Percentiles rank a stretch among this genome's conserved stretches.
phyloP scores from a whole-genome alignment of 1,284 basidiomycete genomes.

The Sporisorium exsertum region DNA sequence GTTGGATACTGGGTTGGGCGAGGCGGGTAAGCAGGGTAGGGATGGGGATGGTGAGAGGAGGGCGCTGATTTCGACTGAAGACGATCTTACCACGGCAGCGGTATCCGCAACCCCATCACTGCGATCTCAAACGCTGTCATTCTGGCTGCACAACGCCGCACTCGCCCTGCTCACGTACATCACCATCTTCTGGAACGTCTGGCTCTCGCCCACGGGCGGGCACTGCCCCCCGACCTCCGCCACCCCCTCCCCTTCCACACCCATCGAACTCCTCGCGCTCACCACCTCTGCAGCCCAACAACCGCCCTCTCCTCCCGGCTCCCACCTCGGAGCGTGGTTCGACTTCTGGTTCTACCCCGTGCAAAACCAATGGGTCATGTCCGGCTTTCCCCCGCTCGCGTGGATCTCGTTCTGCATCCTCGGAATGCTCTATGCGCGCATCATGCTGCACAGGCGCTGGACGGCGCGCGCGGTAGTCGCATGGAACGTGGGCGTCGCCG shows the following conservation, averaged over 20 bases:
- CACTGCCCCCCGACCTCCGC: constrained; percentile 19
- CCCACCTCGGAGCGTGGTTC: constrained; percentile 38
- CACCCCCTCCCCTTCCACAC: neutral
- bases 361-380: constrained; percentile 35
- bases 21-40: neutral
- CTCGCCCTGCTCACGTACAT: constrained; percentile 31
- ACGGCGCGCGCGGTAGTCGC: constrained; percentile 14
- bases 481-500: constrained; percentile 16
- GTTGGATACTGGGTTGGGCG: constrained; percentile 12
- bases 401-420: constrained; percentile 60
- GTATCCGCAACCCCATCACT: neutral
- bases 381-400: constrained; percentile 57
- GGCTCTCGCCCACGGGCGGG: constrained; percentile 40
- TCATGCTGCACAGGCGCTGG: constrained; percentile 38
- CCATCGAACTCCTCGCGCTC: constrained; percentile 16
- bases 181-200: constrained; percentile 52
- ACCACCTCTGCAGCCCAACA: neutral
- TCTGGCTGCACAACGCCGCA: constrained; percentile 42
- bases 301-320: constrained; percentile 1
- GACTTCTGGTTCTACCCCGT: constrained; percentile 51
- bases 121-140: constrained; percentile 15
- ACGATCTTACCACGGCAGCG: neutral
- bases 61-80: neutral
- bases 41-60: neutral
- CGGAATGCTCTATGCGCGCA: constrained; percentile 53